A percentile compares a stretch with the other conserved stretches of the same genome.
These are phyloP conservation scores for Angophora floribunda DNA, from an alignment of 345 rosid genomes.

Conservation along the genomic window DNA sequence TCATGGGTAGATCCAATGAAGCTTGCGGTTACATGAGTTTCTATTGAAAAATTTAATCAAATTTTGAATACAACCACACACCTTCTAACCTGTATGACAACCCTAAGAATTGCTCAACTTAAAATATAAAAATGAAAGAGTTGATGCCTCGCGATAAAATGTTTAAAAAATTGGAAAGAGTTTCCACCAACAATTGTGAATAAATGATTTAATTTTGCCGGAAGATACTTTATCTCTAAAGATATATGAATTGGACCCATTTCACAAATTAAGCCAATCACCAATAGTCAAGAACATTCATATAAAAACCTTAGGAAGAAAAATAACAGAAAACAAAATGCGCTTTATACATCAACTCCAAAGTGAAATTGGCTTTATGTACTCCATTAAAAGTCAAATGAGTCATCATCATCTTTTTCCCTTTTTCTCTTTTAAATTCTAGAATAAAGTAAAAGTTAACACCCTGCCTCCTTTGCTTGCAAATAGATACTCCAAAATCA, in stretches of 20 bases:
- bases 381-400: neutral
- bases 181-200: neutral
- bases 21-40: conserved; percentile 83
- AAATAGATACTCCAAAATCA: neutral
- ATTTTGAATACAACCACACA: conserved; percentile 65
- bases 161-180: conserved; percentile 21
- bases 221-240: neutral
- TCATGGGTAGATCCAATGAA: conserved; percentile 53
- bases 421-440: neutral
- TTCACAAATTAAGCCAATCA: neutral
- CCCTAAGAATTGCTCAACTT: conserved; percentile 13
- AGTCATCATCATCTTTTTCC: neutral
- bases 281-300: neutral
- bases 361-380: neutral
- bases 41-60: conserved; percentile 90
- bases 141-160: neutral
- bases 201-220: neutral
- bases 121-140: neutral
- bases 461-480: neutral
- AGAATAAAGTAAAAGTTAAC: neutral
- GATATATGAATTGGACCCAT: neutral
- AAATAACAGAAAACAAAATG: neutral
- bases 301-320: neutral
- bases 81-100: conserved; percentile 71
- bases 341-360: neutral